A percentile compares a stretch with the other conserved stretches of the same genome.
Evolutionary conservation across 306 rosid species (phyloP).

Genomic region (Echinosophora koreensis): DNA sequence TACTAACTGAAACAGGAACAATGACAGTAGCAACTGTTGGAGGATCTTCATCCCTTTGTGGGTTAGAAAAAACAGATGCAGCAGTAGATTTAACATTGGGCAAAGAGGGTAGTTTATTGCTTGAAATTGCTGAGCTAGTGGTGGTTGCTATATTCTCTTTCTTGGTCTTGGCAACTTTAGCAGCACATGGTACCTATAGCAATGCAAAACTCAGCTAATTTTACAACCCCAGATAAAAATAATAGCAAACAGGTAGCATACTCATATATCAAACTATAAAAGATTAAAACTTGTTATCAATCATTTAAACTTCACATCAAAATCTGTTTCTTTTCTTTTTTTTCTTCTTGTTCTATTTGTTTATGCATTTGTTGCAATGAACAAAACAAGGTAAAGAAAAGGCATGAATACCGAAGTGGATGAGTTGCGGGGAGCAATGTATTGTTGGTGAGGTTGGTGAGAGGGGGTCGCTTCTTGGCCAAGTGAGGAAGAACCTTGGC

Average conservation of each 20-base stretch:
- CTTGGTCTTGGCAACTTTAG: conserved; percentile 74
- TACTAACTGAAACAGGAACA: conserved; percentile 52
- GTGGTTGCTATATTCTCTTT: conserved; percentile 57
- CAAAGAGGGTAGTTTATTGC: conserved; percentile 44
- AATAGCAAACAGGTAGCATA: background rate
- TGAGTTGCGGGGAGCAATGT: conserved; percentile 51
- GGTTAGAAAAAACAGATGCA: conserved; percentile 56
- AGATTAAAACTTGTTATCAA: too few relatives aligned
- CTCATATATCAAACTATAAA: background rate
- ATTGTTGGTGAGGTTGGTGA: conserved; percentile 83
- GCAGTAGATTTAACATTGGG: conserved; percentile 57
- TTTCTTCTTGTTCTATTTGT: background rate
- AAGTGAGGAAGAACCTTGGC: conserved; percentile 57
- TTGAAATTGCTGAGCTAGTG: conserved; percentile 39
- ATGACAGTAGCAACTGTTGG: conserved; percentile 42
- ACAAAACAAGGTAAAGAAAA: too few relatives aligned
- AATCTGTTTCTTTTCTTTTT: background rate
- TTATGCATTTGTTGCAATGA: background rate
- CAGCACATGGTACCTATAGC: conserved; percentile 67
- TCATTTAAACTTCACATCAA: background rate
- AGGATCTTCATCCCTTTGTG: conserved; percentile 48
- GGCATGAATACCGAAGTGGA: conserved; percentile 59
- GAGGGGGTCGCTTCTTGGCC: conserved; percentile 91
- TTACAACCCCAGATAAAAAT: background rate
- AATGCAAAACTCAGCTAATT: conserved; percentile 28